Percentiles rank a stretch among this genome's conserved stretches.
These are phyloP conservation scores for Leccinum truebloodii DNA, from an alignment of 768 basidiomycete genomes.

Conservation along the genomic window DNA sequence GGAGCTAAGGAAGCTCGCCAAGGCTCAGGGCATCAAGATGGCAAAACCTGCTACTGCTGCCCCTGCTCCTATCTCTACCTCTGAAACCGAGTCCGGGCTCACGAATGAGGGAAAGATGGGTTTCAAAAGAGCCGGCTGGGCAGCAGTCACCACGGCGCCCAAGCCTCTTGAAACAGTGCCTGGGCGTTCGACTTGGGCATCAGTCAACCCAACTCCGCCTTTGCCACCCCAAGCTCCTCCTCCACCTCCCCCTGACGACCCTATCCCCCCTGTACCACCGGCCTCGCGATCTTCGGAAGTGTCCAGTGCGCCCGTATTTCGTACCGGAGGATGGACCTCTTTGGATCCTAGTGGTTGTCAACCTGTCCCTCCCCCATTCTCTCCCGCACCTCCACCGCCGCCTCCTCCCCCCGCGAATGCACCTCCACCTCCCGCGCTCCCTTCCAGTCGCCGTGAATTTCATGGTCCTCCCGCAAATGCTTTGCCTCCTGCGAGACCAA, in stretches of 20 bases:
- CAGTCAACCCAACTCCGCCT: constrained; percentile 24
- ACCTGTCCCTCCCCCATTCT: constrained; percentile 22
- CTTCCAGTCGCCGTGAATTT: constrained; percentile 11
- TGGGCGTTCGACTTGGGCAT: constrained; percentile 19
- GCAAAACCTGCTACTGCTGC: constrained; percentile 31
- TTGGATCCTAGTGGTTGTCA: constrained; percentile 52
- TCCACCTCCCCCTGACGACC: constrained; percentile 12
- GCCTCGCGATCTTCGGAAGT: constrained; percentile 16
- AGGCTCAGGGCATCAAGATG: constrained; percentile 78
- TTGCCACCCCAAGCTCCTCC: constrained; percentile 14
- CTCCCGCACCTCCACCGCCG: constrained; percentile 17
- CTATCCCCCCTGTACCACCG: constrained; percentile 17
- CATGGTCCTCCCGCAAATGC: constrained; percentile 11
- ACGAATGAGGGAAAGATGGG: constrained; percentile 21
- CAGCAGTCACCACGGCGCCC: constrained; percentile 31
- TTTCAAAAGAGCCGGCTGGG: constrained; percentile 54
- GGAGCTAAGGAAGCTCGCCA: constrained; percentile 80
- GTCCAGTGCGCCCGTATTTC: constrained; percentile 47
- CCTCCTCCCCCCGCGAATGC: constrained; percentile 14
- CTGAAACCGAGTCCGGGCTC: constrained; percentile 21
- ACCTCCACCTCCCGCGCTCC: background rate
- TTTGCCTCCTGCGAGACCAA: constrained; percentile 7
- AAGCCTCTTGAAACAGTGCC: constrained; percentile 14
- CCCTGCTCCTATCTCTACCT: constrained; percentile 14
- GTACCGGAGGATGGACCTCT: constrained; percentile 67